These are phyloP conservation scores for Alliaria petiolata DNA, from an alignment of 345 rosid species.

Conservation along the genomic window DNA sequence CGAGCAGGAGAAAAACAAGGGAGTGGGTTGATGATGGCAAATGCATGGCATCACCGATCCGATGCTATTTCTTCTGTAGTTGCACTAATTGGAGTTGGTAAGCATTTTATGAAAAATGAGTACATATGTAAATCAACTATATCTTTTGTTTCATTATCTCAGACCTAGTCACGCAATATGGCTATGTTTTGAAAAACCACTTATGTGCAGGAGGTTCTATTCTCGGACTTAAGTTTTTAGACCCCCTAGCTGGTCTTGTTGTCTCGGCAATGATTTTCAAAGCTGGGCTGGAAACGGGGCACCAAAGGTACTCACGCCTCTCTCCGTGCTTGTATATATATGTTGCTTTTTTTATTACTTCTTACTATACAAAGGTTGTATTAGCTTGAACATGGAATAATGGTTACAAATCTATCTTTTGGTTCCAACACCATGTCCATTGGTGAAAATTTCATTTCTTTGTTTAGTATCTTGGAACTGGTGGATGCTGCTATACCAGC, in stretches of 20 bases:
- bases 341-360: not conserved
- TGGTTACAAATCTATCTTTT: slow-evolving; percentile 4
- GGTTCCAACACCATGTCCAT: slow-evolving; percentile 6
- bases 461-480: slow-evolving; percentile 74
- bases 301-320: slow-evolving; percentile 59
- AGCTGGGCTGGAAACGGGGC: slow-evolving; percentile 77
- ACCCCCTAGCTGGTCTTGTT: slow-evolving; percentile 90
- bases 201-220: slow-evolving; percentile 78
- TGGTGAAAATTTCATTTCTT: slow-evolving; percentile 23
- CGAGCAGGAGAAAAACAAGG: slow-evolving; percentile 82
- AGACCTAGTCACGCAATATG: not conserved
- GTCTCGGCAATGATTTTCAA: slow-evolving; percentile 86
- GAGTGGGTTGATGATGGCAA: slow-evolving; percentile 95
- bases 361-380: not conserved
- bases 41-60: slow-evolving; percentile 99
- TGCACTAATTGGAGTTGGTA: slow-evolving; percentile 89
- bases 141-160: not conserved
- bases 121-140: not conserved
- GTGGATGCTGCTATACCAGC: slow-evolving; percentile 93
- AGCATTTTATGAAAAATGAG: slow-evolving; percentile 23
- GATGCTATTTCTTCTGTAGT: slow-evolving; percentile 92
- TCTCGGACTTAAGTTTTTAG: slow-evolving; percentile 77
- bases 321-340: not conserved
- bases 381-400: not conserved
- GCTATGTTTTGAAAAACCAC: not conserved